A percentile compares a stretch with the other conserved stretches of the same genome.
Evolutionary conservation across 2,329 filamentous ascomycete species (phyloP).

Genomic region (Alternaria infectoria): DNA sequence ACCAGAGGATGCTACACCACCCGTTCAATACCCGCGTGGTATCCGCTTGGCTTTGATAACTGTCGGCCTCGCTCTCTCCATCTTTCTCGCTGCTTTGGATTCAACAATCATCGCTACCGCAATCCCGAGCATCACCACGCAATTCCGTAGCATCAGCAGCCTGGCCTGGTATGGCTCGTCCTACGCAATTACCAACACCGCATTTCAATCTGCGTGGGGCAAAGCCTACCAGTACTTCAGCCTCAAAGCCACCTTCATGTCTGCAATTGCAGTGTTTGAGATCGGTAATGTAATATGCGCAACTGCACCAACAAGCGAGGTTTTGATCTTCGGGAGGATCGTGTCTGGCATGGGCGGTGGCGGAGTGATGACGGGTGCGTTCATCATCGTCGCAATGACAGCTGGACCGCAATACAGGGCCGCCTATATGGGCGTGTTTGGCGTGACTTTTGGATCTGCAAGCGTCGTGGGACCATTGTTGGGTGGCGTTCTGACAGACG

Average conservation of each 20-base stretch:
- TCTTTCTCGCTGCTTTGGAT: conserved; percentile 38
- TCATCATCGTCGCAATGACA: conserved; percentile 54
- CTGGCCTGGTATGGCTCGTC: conserved; percentile 48
- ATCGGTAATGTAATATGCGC: conserved; percentile 63
- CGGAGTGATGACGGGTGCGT: conserved; percentile 47
- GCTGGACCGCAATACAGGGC: conserved; percentile 49
- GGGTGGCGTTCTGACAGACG: conserved; percentile 52
- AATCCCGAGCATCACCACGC: conserved; percentile 45
- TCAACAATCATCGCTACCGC: conserved; percentile 46
- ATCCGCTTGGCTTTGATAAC: conserved; percentile 32
- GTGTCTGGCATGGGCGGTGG: conserved; percentile 51
- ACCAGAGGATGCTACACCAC: not conserved
- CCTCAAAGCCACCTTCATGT: conserved; percentile 50
- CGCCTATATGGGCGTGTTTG: conserved; percentile 47
- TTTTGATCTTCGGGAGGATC: conserved; percentile 51
- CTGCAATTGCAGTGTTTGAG: conserved; percentile 58
- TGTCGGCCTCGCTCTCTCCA: conserved; percentile 35
- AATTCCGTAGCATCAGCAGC: conserved; percentile 45
- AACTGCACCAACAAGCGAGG: conserved; percentile 26
- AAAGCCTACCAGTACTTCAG: conserved; percentile 55
- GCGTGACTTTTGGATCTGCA: conserved; percentile 47
- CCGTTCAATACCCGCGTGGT: conserved; percentile 24
- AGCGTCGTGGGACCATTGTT: conserved; percentile 52
- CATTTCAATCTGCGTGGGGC: conserved; percentile 56
- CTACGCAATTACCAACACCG: conserved; percentile 54